Evolutionary conservation across 345 rosid species (phyloP), one percentile per base, ranked within the genome.

Genomic region (Cardamine resedifolia): DNA sequence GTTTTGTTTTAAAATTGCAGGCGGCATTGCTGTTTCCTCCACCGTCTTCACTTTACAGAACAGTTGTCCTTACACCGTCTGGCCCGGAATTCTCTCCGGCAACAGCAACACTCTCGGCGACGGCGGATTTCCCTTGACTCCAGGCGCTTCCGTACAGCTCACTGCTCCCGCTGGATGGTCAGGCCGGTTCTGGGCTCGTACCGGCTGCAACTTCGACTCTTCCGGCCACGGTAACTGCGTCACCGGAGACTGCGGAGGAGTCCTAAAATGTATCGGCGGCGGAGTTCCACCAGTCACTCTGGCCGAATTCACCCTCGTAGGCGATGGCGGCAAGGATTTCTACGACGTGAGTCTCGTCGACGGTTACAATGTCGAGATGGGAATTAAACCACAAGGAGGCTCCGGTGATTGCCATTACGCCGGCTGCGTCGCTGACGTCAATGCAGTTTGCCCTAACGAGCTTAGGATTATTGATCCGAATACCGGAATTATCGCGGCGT

Each of bases 301-400:
- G 0, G 96, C 65, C 0, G 98, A 90, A 64, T 89, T 93, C 82
- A 93, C 98, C 8, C 75, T 87, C 18, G 94, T 81, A 0, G 64
- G 50, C 75, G 1, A 23, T 26, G 44, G 28, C 14, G 84, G 76
- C 18, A 88, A 83, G 70, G 98, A 93, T 67, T 93, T 90, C 71
- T 93, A 93, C 66, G 97, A 90, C 77, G 91, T 90, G n/a, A 93
- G 97, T 19, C 83, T 93, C 4, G 98, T 93, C 31, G 98, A 93
- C 66, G 98, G 98, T 2, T 93, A 93, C 85, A 93, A 93, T 38
- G 83, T 90, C n/a, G 92, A 81, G 43, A 59, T 90, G 81, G 88
- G 88, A 2, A 89, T 90, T 0, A 80, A 75, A 81, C 85, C 97
- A 0, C 51, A 71, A 8, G 91, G 92, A 12, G 90, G 97, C 0